Conservation (phyloP, 345 rosid genomes). For the Boechera retrofracta region DNA sequence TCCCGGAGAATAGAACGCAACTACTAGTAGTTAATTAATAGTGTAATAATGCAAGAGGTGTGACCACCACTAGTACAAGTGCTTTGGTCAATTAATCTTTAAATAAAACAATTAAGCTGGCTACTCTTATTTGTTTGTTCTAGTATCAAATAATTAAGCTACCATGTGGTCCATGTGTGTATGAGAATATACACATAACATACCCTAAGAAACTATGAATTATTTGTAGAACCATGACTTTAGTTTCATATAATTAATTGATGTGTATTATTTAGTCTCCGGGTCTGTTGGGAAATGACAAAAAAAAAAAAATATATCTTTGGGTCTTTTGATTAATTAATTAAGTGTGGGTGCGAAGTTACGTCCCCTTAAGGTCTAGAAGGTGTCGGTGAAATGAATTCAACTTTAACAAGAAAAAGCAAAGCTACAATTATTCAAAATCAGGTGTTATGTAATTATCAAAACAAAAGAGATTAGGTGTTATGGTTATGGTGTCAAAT, state of each 20-base stretch:
- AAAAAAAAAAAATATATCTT: neutral
- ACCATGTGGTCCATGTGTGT: constrained; percentile 43
- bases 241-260: constrained; percentile 8
- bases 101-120: neutral
- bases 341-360: constrained; percentile 21
- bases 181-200: constrained; percentile 16
- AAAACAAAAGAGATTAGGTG: constrained; percentile 14
- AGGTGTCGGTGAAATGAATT: constrained; percentile 37
- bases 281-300: constrained; percentile 20
- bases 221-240: neutral
- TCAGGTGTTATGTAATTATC: constrained; percentile 31
- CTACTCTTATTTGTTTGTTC: neutral
- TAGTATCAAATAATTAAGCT: constrained; percentile 29
- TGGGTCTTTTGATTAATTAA: neutral
- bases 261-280: constrained; percentile 26
- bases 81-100: constrained; percentile 27
- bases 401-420: constrained; percentile 24
- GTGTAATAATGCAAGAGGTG: constrained; percentile 27
- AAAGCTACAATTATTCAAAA: constrained; percentile 27
- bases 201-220: constrained; percentile 5
- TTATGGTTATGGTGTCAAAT: constrained; percentile 22
- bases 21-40: neutral
- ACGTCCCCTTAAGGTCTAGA: constrained; percentile 12
- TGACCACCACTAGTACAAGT: constrained; percentile 6
- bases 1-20: neutral